These are phyloP conservation scores for Xerocomus brunneocitrinus DNA, from an alignment of 768 basidiomycete species.

Conservation along the genomic window DNA sequence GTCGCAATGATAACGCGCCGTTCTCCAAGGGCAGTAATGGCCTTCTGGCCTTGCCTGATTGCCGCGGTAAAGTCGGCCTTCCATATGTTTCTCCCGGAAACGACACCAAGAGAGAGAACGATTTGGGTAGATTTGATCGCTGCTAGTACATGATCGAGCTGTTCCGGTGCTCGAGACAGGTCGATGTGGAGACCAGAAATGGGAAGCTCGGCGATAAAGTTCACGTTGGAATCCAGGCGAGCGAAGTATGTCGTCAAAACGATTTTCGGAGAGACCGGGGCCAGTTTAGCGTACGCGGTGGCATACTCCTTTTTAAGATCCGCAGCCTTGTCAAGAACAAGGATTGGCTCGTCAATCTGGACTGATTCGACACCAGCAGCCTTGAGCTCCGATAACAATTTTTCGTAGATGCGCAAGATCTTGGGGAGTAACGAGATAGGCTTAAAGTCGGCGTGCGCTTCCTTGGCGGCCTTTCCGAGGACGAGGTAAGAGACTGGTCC, in stretches of 20 bases:
- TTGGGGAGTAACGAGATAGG: constrained; percentile 87
- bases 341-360: constrained; percentile 95
- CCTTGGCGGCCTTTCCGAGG: constrained; percentile 88
- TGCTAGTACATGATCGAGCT: constrained; percentile 76
- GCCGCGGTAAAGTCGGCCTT: constrained; percentile 89
- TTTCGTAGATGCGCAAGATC: constrained; percentile 87
- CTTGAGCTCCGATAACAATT: constrained; percentile 87
- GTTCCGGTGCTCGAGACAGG: constrained; percentile 86
- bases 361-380: constrained; percentile 91
- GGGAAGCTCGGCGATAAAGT: constrained; percentile 87
- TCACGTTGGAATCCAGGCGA: constrained; percentile 89
- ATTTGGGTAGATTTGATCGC: constrained; percentile 82
- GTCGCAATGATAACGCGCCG: constrained; percentile 92
- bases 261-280: constrained; percentile 83
- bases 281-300: constrained; percentile 76
- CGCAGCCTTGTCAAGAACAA: constrained; percentile 84
- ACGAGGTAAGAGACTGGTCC: constrained; percentile 95
- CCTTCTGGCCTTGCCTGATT: constrained; percentile 79
- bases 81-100: constrained; percentile 99
- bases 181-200: constrained; percentile 94
- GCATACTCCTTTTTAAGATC: constrained; percentile 75
- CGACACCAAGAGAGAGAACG: constrained; percentile 86
- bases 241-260: constrained; percentile 95
- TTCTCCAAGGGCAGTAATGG: constrained; percentile 74
- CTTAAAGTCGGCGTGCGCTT: constrained; percentile 77